Evolutionary conservation across 179 eudicot species (phyloP), one percentile per base, ranked within the genome.

Genomic region (Monotropa hypopitys): DNA sequence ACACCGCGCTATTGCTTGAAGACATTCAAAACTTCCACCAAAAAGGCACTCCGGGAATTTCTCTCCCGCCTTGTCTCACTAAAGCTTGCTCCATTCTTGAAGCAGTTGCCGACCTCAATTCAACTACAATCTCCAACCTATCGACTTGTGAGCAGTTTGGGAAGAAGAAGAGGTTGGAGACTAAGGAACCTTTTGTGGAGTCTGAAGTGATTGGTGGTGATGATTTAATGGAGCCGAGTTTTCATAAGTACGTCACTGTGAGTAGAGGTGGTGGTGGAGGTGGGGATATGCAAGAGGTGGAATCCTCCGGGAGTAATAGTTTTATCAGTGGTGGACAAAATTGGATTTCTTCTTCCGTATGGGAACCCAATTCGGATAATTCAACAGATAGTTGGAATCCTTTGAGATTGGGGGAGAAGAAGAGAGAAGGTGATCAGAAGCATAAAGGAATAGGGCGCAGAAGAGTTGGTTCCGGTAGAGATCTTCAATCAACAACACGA

Each of bases 21-120:
- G 98, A 94, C 81, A 94, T 92, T 43, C 96, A 94, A 54, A 94
- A 90, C 76, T 95, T 95, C 86, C 97, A 92, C 84, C 94, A 95
- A 30, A 95, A 88, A 51, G 84, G 62, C 69, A 82, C 81, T 20
- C 77, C 83, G 4, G 69, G 88, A 12, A 81, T 80, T 71, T n/a
- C n/a, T n/a, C n/a, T n/a, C n/a, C n/a, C n/a, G n/a, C 72, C 97
- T 43, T 88, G 94, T 74, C 80, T 90, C 33, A 84, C 87, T 69
- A 91, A 95, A 75, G 98, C 94, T 26, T 76, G 85, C 82, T 92
- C 98, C 13, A 91, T 94, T 40, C 82, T 94, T 15, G 97, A 92
- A 66, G 98, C 98, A 38, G 97, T 92, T 32, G 98, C 97, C 0
- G 98, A 94, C 74, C 96, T 94, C 49, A 94, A 90, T 80, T 92